Percentiles rank a stretch among this genome's conserved stretches.
Evolutionary conservation across 2,329 filamentous ascomycete genomes (phyloP).

Genomic region (Aspergillus fischeri): DNA sequence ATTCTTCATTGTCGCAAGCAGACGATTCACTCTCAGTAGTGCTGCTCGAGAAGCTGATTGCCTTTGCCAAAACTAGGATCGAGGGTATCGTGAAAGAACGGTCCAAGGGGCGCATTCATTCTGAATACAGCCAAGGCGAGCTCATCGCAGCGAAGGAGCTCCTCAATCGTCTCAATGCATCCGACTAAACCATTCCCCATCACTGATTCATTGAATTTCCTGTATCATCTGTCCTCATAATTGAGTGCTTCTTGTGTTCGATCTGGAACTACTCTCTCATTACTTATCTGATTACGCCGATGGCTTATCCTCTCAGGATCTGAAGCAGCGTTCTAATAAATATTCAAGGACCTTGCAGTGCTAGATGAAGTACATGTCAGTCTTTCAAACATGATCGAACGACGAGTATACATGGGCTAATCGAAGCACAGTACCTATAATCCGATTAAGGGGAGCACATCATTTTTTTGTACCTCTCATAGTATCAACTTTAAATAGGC

Average conservation of each 20-base stretch:
- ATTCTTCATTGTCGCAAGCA: constrained; percentile 5
- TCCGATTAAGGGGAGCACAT: too few species aligned
- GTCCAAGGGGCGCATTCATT: constrained; percentile 24
- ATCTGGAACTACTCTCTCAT: not conserved
- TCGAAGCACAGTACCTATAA: too few species aligned
- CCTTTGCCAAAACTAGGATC: constrained; percentile 35
- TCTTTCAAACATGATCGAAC: too few species aligned
- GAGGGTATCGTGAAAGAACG: constrained; percentile 34
- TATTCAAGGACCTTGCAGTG: too few species aligned
- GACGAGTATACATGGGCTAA: too few species aligned
- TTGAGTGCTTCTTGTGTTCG: not conserved
- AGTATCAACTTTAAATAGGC: not conserved
- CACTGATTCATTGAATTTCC: not conserved
- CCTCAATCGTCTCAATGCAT: constrained; percentile 25
- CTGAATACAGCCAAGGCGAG: constrained; percentile 34
- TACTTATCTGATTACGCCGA: too few species aligned
- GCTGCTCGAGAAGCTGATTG: constrained; percentile 30
- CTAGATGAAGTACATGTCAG: too few species aligned
- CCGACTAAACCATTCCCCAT: constrained; percentile 1
- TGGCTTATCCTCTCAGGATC: too few species aligned
- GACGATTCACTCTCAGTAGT: constrained; percentile 17
- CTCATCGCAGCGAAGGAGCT: constrained; percentile 41
- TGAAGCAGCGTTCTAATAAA: too few species aligned
- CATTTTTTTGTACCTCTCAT: too few species aligned
- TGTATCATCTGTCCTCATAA: not conserved